Base-by-base conservation (phyloP, 495 filamentous ascomycete species). In the Penicillium salamii region DNA sequence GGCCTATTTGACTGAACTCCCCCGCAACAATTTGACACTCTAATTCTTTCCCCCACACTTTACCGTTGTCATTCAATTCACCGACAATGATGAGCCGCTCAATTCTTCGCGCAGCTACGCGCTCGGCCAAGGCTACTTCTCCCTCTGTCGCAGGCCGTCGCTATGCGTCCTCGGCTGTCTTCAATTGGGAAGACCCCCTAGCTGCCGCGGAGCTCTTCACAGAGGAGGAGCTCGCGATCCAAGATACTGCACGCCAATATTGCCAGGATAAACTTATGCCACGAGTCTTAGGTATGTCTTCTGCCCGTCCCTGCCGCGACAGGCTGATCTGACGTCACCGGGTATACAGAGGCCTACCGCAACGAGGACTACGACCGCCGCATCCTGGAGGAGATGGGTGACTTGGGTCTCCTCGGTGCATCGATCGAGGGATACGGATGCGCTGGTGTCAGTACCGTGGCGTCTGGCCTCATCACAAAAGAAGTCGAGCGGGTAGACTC, bases 401-500 rank as follows among this genome's bases (percentile, higher is more conserved):
- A 95, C 58, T 72, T 98, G 13, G 93, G 93, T 28, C 79, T 98
- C 0, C 76, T 98, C 9, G 93, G 93, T 24, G 87, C 93, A 38
- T 95, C 86, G 26, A 93, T 98, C 52, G 66, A 95, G 40, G 93
- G 93, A 32, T 96, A 97, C 54, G 93, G 80, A 5, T 98, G 93
- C 62, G 92, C 95, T n/a, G 93, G 95, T 37, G 89, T 88, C 5
- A 91, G 88, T 57, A 91, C 83, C 43, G 90, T 98, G 26, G 90
- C 95, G 1, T 88, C 87, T 2, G 95, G 93, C 13, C 74, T 98
- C 48, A 97, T 98, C 69, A 96, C 90, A 17, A 84, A 93, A 61
- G 93, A 93, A 54, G 95, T 98, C 9, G 93, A 98, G 73, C 81
- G 93, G 37, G 91, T 98, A 32, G 93, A 98, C 64, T 91, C 87